A percentile compares a stretch with the other conserved stretches of the same genome.
Conservation (phyloP, 305 asterid genomes). For the Fraxinus nigra region DNA sequence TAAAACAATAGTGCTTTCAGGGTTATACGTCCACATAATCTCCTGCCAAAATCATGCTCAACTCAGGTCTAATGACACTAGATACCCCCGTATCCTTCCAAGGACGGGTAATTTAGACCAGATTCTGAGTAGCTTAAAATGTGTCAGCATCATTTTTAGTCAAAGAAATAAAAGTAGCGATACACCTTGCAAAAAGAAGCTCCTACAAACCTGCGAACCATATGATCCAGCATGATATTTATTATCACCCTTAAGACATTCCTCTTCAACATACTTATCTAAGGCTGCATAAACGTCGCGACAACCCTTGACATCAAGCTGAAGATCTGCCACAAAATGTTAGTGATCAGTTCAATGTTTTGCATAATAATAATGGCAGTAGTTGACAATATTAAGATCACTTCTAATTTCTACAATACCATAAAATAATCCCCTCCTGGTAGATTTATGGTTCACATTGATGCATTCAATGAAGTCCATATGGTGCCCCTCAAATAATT, state of each 20-base stretch:
- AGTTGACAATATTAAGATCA: conserved; percentile 16
- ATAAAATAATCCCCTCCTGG: conserved; percentile 59
- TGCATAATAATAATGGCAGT: conserved; percentile 1
- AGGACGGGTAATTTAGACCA: neutral
- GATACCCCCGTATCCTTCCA: neutral
- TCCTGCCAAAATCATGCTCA: neutral
- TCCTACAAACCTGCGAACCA: conserved; percentile 57
- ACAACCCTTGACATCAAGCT: conserved; percentile 70
- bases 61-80: neutral
- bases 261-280: conserved; percentile 58
- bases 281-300: conserved; percentile 57
- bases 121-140: neutral
- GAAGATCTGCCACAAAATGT: conserved; percentile 48
- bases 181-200: neutral
- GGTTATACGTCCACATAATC: neutral
- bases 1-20: neutral
- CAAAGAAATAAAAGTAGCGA: neutral
- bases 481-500: conserved; percentile 61
- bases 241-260: conserved; percentile 56
- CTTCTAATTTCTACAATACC: conserved; percentile 35
- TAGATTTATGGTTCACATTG: conserved; percentile 54
- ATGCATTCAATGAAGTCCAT: conserved; percentile 67
- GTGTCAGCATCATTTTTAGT: neutral
- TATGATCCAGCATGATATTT: conserved; percentile 53
- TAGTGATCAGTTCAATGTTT: neutral